Evolutionary conservation across 768 basidiomycete genomes (phyloP).

Genomic region (Plicaturopsis crispa): DNA sequence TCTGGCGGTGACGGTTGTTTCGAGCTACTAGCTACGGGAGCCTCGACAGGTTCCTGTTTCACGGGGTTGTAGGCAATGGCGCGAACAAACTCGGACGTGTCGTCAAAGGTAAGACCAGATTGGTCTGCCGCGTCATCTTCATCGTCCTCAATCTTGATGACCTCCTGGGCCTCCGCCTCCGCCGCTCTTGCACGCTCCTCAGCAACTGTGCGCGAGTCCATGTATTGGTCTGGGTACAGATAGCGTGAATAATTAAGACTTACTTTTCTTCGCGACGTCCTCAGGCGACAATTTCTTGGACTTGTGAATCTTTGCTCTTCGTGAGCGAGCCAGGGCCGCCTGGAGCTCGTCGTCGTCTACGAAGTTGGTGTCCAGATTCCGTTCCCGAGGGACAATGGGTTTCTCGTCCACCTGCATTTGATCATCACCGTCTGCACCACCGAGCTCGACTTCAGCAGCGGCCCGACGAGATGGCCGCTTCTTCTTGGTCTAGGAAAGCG

Average conservation of each 20-base stretch:
- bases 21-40: constrained; percentile 14
- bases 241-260: constrained; percentile 15
- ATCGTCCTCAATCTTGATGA: constrained; percentile 42
- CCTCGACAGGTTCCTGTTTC: constrained; percentile 40
- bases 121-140: constrained; percentile 35
- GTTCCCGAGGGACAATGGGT: constrained; percentile 56
- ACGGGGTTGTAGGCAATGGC: constrained; percentile 66
- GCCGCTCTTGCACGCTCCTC: constrained; percentile 52
- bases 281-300: constrained; percentile 73
- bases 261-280: constrained; percentile 73
- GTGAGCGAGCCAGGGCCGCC: constrained; percentile 79
- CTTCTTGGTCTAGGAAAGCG: constrained; percentile 71
- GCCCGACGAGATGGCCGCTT: constrained; percentile 71
- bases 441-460: constrained; percentile 43
- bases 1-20: constrained; percentile 34
- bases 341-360: constrained; percentile 99
- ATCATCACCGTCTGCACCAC: constrained; percentile 33
- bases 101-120: constrained; percentile 80
- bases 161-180: constrained; percentile 26
- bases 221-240: too few species aligned
- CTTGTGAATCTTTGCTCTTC: constrained; percentile 76
- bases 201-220: constrained; percentile 42
- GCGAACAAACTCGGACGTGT: constrained; percentile 94
- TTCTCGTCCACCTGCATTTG: constrained; percentile 79
- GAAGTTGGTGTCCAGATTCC: constrained; percentile 81